Evolutionary conservation across 78 protist genomes (phyloP).

Genomic region (Dictyostelium brefeldianum): DNA sequence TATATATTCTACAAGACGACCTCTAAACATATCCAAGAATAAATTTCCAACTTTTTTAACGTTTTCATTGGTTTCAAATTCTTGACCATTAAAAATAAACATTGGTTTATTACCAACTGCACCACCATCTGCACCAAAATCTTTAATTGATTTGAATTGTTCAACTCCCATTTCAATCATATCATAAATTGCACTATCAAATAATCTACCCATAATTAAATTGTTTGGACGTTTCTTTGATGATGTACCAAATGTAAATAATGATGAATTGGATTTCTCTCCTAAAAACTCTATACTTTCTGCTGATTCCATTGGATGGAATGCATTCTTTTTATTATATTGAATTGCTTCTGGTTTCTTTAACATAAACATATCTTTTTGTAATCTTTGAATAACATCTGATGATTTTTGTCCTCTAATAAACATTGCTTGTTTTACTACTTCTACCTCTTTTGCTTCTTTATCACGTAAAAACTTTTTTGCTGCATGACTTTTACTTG

Average conservation of each 20-base stretch:
- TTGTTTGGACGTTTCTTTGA: constrained; percentile 93
- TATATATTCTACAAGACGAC: constrained; percentile 72
- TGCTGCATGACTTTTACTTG: constrained; percentile 42
- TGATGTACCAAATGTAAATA: constrained; percentile 91
- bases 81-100: constrained; percentile 89
- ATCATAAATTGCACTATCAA: constrained; percentile 91
- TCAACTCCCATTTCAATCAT: constrained; percentile 94
- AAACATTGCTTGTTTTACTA: constrained; percentile 74
- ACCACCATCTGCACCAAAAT: constrained; percentile 18
- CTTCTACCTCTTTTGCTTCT: constrained; percentile 65
- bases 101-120: constrained; percentile 89
- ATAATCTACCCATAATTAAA: constrained; percentile 92
- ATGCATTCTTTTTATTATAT: constrained; percentile 74
- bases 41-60: constrained; percentile 68
- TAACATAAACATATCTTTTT: constrained; percentile 74
- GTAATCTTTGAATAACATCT: constrained; percentile 42
- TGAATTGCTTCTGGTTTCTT: constrained; percentile 78
- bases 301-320: constrained; percentile 83
- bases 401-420: constrained; percentile 78
- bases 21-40: constrained; percentile 93
- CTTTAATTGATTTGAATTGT: constrained; percentile 39
- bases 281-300: constrained; percentile 70
- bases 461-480: constrained; percentile 53
- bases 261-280: constrained; percentile 81
- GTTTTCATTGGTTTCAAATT: constrained; percentile 79